Base-by-base conservation (phyloP, 2,329 filamentous ascomycete species). In the Fusarium falciforme region DNA sequence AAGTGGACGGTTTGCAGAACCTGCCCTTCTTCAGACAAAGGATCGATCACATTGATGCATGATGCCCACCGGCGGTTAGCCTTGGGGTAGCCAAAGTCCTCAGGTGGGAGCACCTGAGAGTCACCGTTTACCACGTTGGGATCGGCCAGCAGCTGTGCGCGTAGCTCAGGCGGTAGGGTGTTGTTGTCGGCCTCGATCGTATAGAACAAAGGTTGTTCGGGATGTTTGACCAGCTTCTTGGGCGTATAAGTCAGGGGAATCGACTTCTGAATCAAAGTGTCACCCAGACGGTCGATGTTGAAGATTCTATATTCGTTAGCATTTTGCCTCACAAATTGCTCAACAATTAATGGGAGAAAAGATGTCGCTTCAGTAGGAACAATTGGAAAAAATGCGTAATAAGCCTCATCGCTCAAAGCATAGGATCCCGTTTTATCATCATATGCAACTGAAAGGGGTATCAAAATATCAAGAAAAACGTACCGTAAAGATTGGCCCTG, bases 161-260 rank as follows among this genome's bases (percentile, higher is more conserved):
- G 90, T 9, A 95, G 92, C n/a, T 93, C 90, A 7, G 93, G 92
- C 1, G 95, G 92, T 3, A 99, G 87, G 0, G 95, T 94, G 79
- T 98, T 97, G 81, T 96, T 97, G 74, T 99, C 97, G 12, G 95
- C 90, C 84, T 98, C 94, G 61, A 98, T 94, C 8, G 96, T 95
- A 80, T 98, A 99, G 82, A 98, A 99, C 27, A 97, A 88, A 17
- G 94, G 93, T 61, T 94, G 90, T 6, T 96, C 94, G 1, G 96
- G 96, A 80, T 98, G 94, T 73, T 94, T 94, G 33, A 95, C 89
- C 77, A 99, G 92, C 76, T 93, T 93, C 68, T 94, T 93, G 3
- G 97, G 96, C 0, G 96, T 99, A 81, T 99, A 97, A 27, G 93
- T 92, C 25, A 99, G 87, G 9, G 94, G 90, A 71, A 98, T 94